Base-by-base conservation (phyloP, 225 moss, liverwort and hornwort species). In the Pseudoscleropodium purum region DNA sequence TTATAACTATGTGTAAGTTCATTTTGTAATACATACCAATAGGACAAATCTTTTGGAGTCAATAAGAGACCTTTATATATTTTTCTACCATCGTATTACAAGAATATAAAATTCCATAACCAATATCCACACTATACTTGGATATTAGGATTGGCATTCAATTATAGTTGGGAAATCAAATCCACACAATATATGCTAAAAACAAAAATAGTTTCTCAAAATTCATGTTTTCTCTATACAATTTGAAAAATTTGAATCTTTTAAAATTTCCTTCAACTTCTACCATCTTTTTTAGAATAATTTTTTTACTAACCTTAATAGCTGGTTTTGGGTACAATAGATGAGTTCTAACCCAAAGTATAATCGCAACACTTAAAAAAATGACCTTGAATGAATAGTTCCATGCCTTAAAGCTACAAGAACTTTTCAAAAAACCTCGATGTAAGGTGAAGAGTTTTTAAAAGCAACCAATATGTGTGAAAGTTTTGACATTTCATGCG, bases 261-360 rank as follows among this genome's bases (percentile, higher is more conserved):
- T 26, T 10, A 25, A 11, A 61, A 61, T 26, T 45, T 26, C 25
- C 9, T 29, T 18, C 7, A 75, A 47, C 4, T 45, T 47, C 11
- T 31, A 11, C 6, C 18, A 18, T 75, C 6, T 47, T 47, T 43
- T 49, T 3, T 7, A 27, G 3, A 9, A 9, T 73, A 1, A 24
- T 26, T 21, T 72, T 70, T 27, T 73, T 41, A 5, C 7, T 5
- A 6, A 27, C 9, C 2, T 3, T 34, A 5, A 51, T 21, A 51
- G 8, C 0, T 21, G 5, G 1, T 0, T 13, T 13, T 0, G 0
- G 0, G 5, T 33, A 34, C 0, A 2, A 0, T 13, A 21, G 8
- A 76, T 13, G 4, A 9, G 36, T 52, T 77, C 3, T 1, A 36
- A 5, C 13, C 36, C 2, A 23, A 13, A 20, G 14, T 23, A 5